phyloP scores from a whole-genome alignment of 805 yeast species.

The Brettanomyces bruxellensis region DNA sequence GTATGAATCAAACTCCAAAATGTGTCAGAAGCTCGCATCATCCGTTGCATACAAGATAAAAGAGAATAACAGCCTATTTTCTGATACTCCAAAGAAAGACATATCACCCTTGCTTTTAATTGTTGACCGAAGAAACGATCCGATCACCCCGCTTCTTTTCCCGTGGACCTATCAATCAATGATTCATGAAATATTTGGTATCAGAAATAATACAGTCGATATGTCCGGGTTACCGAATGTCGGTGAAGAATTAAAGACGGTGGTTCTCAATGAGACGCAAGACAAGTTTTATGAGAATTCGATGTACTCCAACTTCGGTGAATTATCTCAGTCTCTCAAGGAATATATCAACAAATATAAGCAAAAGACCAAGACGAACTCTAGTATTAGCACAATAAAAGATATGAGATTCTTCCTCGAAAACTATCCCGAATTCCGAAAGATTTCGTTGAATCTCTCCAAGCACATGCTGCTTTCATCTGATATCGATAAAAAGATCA shows the following conservation, averaged over 20 bases:
- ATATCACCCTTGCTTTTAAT: slow-evolving; percentile 66
- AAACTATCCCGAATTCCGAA: slow-evolving; percentile 88
- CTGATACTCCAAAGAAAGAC: slow-evolving; percentile 44
- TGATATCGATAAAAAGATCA: slow-evolving; percentile 72
- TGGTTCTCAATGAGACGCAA: slow-evolving; percentile 57
- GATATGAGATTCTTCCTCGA: slow-evolving; percentile 90
- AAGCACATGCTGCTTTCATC: slow-evolving; percentile 88
- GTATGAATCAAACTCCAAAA: slow-evolving; percentile 60
- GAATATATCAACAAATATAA: slow-evolving; percentile 79
- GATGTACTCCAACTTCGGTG: slow-evolving; percentile 90
- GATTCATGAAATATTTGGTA: slow-evolving; percentile 89
- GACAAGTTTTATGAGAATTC: slow-evolving; percentile 75
- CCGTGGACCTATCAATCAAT: slow-evolving; percentile 99
- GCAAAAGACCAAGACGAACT: slow-evolving; percentile 63
- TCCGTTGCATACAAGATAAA: slow-evolving; percentile 52
- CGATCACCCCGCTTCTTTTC: slow-evolving; percentile 80
- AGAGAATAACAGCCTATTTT: slow-evolving; percentile 55
- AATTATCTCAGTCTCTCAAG: slow-evolving; percentile 80
- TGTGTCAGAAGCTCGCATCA: slow-evolving; percentile 60
- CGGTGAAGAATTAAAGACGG: slow-evolving; percentile 49
- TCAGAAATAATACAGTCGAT: slow-evolving; percentile 71
- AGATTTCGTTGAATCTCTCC: slow-evolving; percentile 76
- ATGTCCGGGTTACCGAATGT: slow-evolving; percentile 47
- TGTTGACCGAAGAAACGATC: slow-evolving; percentile 81
- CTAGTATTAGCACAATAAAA: slow-evolving; percentile 65